phyloP scores from a whole-genome alignment of 192 early-diverging fungal genomes.

The Backusella liffmaniae region DNA sequence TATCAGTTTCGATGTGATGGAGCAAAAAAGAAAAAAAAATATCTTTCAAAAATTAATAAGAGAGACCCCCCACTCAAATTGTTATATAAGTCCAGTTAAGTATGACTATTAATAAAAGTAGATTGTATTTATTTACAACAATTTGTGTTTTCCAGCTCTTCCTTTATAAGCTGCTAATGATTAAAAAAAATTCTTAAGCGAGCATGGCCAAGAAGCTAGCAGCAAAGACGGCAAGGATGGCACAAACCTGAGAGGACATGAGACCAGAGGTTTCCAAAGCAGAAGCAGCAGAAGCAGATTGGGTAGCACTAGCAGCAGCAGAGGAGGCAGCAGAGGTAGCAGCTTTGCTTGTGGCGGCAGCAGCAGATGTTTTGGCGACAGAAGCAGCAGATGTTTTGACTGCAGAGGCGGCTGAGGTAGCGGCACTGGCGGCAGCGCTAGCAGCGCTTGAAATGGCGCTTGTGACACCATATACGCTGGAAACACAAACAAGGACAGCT shows the following conservation, averaged over 20 bases:
- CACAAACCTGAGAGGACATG: constrained; percentile 7
- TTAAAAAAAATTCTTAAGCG: neutral
- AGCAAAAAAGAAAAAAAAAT: too few species aligned
- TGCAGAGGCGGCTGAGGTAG: neutral
- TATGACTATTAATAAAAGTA: neutral
- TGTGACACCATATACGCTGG: neutral
- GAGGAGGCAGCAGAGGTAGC: neutral
- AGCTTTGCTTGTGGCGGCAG: neutral
- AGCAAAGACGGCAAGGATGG: constrained; percentile 16
- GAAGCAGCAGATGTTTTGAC: neutral
- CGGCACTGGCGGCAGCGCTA: neutral
- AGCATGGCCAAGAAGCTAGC: constrained; percentile 25
- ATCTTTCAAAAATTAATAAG: too few species aligned
- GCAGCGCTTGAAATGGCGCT: neutral
- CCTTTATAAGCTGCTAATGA: neutral
- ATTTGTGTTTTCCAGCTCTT: neutral
- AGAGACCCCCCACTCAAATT: too few species aligned
- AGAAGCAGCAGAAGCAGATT: neutral
- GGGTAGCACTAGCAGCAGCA: neutral
- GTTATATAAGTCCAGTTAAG: too few species aligned
- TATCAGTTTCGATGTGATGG: too few species aligned
- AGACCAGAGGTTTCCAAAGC: neutral
- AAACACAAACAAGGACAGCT: neutral
- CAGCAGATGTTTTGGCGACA: neutral
- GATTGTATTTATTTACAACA: neutral